Base-by-base conservation (phyloP, 306 rosid genomes). In the Vigna mungo region DNA sequence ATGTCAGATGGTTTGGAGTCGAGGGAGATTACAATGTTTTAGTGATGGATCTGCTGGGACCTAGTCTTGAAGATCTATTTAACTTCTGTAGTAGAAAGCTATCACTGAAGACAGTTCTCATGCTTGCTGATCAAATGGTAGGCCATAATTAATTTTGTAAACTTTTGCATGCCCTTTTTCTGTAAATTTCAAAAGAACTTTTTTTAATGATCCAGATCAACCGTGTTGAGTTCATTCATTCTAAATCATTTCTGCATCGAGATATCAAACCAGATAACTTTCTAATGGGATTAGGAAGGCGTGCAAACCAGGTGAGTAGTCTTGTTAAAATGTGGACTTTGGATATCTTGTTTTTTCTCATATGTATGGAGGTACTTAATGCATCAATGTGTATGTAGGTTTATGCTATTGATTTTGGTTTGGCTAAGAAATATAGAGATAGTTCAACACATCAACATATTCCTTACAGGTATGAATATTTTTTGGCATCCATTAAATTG, bases 71-170 rank as follows among this genome's bases (percentile, higher is more conserved):
- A 84, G 97, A 94, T 87, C 89, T 94, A 13, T 92, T 94, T 79
- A 94, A 94, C 88, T 94, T 94, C 86, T 92, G 98, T 79, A 94
- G 91, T 78, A 87, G 98, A 84, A 92, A 94, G 74, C 91, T 94
- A 75, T 94, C 98, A 37, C 79, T 94, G 79, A 94, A 94, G 88
- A 87, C 98, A 1, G 97, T 93, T 83, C 96, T 93, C 54, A 93
- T 93, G 98, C 93, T 93, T 77, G 98, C 98, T 32, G 97, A 94
- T 89, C 98, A 94, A 89, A 94, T 94, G 98, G 98, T 94, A 84
- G 78, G 77, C 69, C 17, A 43, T 7, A 21, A 34, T 77, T 63
- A 60, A 64, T 16, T 75, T 48, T 23, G 47, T 43, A 53, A 52
- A 52, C 76, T 23, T 20, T 43, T 10, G 3, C 27, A 9, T 55